Conservation (phyloP, 2,329 filamentous ascomycete genomes). For the Erysiphe pulchra region DNA sequence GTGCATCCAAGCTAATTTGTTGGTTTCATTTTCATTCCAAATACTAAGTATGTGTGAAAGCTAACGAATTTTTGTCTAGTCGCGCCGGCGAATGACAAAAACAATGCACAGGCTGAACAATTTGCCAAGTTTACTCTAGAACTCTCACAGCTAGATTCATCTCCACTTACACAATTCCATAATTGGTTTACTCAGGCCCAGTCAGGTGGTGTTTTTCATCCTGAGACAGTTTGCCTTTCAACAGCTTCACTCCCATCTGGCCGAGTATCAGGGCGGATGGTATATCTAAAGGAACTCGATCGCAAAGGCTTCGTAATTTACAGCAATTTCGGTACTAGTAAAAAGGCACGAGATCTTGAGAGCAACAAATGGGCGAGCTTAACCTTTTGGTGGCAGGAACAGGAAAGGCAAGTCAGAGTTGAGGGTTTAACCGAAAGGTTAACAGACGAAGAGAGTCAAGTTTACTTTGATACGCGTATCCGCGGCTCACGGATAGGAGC, state of each 20-base stretch:
- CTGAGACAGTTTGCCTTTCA: constrained; percentile 70
- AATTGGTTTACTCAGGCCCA: constrained; percentile 63
- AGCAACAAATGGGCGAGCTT: constrained; percentile 56
- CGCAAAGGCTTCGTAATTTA: constrained; percentile 65
- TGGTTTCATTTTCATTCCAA: constrained; percentile 2
- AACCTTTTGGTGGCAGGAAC: constrained; percentile 70
- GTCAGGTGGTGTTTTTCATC: constrained; percentile 32
- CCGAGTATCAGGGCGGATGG: constrained; percentile 57
- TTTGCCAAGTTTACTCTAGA: constrained; percentile 43
- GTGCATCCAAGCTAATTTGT: constrained; percentile 12
- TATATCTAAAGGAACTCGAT: constrained; percentile 93
- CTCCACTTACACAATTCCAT: constrained; percentile 65
- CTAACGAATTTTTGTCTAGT: constrained; percentile 16
- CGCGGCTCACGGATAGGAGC: constrained; percentile 67
- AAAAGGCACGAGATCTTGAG: constrained; percentile 39
- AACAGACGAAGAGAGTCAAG: constrained; percentile 41
- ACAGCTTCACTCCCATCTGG: constrained; percentile 68
- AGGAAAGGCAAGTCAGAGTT: constrained; percentile 76
- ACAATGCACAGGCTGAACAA: constrained; percentile 43
- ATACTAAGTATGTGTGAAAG: background rate
- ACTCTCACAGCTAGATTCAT: constrained; percentile 29
- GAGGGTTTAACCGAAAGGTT: constrained; percentile 53
- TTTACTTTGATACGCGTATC: constrained; percentile 41
- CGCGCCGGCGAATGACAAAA: constrained; percentile 33
- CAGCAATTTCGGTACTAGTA: constrained; percentile 66